A percentile compares a stretch with the other conserved stretches of the same genome.
These are phyloP conservation scores for Pseudogymnoascus verrucosus DNA, from an alignment of 2,329 filamentous ascomycete genomes.

Conservation along the genomic window DNA sequence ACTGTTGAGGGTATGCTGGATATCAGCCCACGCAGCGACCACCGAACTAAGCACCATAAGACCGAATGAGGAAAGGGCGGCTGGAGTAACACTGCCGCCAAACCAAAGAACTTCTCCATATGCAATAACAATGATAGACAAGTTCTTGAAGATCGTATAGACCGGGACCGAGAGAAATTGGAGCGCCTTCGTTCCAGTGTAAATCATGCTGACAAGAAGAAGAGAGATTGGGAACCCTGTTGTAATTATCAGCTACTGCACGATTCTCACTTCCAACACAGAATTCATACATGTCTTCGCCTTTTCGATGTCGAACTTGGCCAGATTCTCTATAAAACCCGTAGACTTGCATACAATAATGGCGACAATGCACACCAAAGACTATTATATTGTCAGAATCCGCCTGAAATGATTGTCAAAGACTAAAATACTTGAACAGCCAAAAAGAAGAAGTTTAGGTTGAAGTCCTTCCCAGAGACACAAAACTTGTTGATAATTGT, in stretches of 20 bases:
- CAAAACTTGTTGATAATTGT: constrained; percentile 98
- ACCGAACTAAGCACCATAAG: constrained; percentile 89
- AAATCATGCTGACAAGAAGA: constrained; percentile 94
- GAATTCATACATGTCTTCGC: constrained; percentile 58
- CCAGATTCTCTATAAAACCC: constrained; percentile 67
- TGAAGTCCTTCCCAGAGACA: constrained; percentile 77
- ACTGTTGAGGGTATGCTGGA: constrained; percentile 63
- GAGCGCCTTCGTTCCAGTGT: constrained; percentile 85
- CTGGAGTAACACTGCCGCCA: constrained; percentile 73
- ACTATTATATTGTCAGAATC: constrained; percentile 42
- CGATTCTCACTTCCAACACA: constrained; percentile 40
- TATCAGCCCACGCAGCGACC: constrained; percentile 90
- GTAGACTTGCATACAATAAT: constrained; percentile 71
- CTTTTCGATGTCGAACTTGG: constrained; percentile 73
- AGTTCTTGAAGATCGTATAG: constrained; percentile 97
- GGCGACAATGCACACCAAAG: constrained; percentile 71
- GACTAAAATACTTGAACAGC: constrained; percentile 67
- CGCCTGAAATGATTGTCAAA: background rate
- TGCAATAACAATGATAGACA: constrained; percentile 92
- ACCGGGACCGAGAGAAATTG: constrained; percentile 92
- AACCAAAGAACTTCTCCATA: constrained; percentile 97
- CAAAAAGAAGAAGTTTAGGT: constrained; percentile 87
- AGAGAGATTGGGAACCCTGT: constrained; percentile 91
- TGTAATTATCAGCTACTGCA: background rate
- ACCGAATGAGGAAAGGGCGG: constrained; percentile 81